Evolutionary conservation across 176 grass and related monocot genomes (phyloP).

Genomic region (Cymbopogon citratus): DNA sequence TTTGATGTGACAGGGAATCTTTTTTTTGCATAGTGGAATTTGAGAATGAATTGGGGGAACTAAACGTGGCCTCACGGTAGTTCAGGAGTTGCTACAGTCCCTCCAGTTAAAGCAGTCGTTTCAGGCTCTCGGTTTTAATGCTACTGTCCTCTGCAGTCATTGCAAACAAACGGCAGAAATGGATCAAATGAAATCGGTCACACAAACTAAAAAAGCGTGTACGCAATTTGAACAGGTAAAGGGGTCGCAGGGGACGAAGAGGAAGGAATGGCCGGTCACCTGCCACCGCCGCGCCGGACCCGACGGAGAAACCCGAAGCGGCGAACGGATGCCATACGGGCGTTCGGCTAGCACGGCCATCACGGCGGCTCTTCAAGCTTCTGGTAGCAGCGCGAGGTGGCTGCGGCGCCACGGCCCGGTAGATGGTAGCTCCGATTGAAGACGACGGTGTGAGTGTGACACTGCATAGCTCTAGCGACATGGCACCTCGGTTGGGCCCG

Average conservation of each 20-base stretch:
- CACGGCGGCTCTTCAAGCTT: not conserved
- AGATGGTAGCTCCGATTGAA: not conserved
- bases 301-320: not conserved
- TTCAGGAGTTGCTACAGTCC: not conserved
- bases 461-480: not conserved
- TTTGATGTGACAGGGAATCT: too few relatives aligned
- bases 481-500: not conserved
- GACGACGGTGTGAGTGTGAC: not conserved
- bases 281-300: not conserved
- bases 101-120: not conserved
- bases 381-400: not conserved
- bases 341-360: not conserved
- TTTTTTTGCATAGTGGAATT: too few relatives aligned
- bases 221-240: not conserved
- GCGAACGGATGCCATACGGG: not conserved
- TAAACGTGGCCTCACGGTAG: not conserved
- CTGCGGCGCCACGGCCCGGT: not conserved
- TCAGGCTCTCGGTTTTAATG: not conserved
- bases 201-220: too few relatives aligned
- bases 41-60: too few relatives aligned
- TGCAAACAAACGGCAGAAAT: not conserved
- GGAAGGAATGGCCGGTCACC: not conserved
- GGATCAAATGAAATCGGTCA: not conserved
- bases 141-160: not conserved
- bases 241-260: not conserved